A percentile compares a stretch with the other conserved stretches of the same genome.
These are phyloP conservation scores for Mycena olivaceomarginata DNA, from an alignment of 768 basidiomycete species.

Conservation along the genomic window DNA sequence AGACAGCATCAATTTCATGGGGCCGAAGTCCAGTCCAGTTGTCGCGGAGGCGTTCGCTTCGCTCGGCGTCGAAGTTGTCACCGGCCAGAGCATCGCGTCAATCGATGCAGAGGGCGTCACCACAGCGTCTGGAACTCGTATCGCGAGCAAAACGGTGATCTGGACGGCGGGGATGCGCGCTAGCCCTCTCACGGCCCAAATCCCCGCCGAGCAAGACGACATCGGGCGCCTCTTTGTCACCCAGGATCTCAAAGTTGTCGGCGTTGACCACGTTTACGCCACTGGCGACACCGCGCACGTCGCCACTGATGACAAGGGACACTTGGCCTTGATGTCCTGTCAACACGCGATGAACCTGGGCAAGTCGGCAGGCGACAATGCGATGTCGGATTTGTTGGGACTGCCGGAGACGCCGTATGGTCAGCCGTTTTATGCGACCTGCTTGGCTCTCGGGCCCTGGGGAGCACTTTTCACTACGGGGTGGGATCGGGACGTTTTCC, in stretches of 20 bases:
- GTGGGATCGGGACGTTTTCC: constrained; percentile 43
- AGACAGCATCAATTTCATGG: constrained; percentile 39
- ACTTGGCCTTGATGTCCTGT: constrained; percentile 43
- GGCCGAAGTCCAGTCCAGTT: constrained; percentile 38
- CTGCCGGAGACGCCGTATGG: constrained; percentile 39
- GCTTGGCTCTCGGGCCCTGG: constrained; percentile 47
- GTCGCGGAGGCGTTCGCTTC: constrained; percentile 39
- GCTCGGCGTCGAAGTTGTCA: constrained; percentile 39
- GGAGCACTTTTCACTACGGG: constrained; percentile 46
- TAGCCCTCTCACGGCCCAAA: constrained; percentile 43
- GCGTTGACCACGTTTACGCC: constrained; percentile 43
- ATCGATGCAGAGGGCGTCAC: constrained; percentile 45
- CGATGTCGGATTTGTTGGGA: constrained; percentile 43
- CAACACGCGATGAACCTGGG: constrained; percentile 46
- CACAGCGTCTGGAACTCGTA: constrained; percentile 40
- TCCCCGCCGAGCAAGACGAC: constrained; percentile 43
- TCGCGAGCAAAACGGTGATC: constrained; percentile 46
- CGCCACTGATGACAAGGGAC: constrained; percentile 44
- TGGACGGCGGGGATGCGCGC: constrained; percentile 50
- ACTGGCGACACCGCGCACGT: constrained; percentile 44
- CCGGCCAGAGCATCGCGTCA: constrained; percentile 39
- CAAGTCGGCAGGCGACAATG: constrained; percentile 42
- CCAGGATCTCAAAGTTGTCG: constrained; percentile 40
- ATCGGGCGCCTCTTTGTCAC: constrained; percentile 42
- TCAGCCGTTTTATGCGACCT: constrained; percentile 46